phyloP scores from a whole-genome alignment of 2,329 filamentous ascomycete genomes.

The Pseudocercospora macadamiae region DNA sequence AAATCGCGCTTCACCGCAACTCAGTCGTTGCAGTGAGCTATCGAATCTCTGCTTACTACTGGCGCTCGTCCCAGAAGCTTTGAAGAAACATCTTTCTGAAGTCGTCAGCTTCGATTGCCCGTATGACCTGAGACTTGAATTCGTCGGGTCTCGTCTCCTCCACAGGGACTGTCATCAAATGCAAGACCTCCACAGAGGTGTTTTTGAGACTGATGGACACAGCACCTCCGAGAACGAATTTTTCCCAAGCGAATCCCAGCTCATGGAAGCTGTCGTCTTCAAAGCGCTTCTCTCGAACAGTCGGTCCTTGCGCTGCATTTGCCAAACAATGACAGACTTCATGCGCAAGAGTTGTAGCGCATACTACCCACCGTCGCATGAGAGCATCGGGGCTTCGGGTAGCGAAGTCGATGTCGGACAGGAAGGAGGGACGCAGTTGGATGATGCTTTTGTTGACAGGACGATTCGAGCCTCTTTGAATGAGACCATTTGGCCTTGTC shows the following conservation, averaged over 20 bases:
- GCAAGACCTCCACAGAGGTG: not conserved
- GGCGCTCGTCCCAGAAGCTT: not conserved
- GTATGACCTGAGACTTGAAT: not conserved
- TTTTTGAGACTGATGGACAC: not conserved
- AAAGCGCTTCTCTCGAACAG: not conserved
- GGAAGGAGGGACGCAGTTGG: not conserved
- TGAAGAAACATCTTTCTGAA: not conserved
- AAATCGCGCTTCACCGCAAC: too few relatives aligned
- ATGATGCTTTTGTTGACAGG: not conserved
- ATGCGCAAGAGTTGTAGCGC: not conserved
- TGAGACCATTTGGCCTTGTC: not conserved
- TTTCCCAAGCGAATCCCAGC: not conserved
- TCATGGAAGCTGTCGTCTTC: not conserved
- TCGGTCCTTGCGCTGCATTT: not conserved
- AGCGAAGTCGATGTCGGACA: not conserved
- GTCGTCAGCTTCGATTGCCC: not conserved
- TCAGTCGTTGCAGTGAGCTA: too few relatives aligned
- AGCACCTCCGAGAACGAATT: not conserved
- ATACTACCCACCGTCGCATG: not conserved
- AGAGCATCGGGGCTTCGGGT: not conserved
- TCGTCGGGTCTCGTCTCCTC: not conserved
- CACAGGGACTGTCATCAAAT: not conserved
- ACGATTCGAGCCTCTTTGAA: not conserved
- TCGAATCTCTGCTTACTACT: too few relatives aligned
- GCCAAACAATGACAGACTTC: not conserved